A percentile compares a stretch with the other conserved stretches of the same genome.
These are phyloP conservation scores for Bocquillonia castaneifolia DNA, from an alignment of 441 rosid genomes.

Conservation along the genomic window DNA sequence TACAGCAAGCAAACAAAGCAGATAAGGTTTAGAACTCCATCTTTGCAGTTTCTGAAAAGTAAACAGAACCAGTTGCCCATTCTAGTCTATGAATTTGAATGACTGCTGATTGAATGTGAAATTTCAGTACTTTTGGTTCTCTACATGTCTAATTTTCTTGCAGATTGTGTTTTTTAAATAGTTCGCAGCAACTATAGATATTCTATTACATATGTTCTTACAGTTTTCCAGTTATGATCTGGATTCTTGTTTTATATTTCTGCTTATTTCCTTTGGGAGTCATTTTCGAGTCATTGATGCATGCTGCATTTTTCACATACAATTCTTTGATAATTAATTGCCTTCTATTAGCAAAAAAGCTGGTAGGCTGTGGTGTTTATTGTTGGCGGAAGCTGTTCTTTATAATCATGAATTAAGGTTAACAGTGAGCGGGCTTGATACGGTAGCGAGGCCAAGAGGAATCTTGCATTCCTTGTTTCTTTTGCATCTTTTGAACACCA, in stretches of 20 bases:
- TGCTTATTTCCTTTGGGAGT: no score
- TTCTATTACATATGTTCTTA: slow-evolving; percentile 17
- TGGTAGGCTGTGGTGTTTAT: no score
- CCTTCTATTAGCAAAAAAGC: no score
- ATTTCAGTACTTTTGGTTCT: slow-evolving; percentile 20
- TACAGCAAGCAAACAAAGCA: slow-evolving; percentile 26
- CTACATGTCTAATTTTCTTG: slow-evolving; percentile 29
- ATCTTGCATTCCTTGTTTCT: no score
- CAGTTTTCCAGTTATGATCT: slow-evolving; percentile 19
- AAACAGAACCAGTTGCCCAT: slow-evolving; percentile 31
- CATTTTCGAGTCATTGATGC: no score
- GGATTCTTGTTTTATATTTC: neutral
- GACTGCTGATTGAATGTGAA: slow-evolving; percentile 30
- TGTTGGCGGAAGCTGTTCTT: no score
- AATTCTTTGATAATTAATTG: no score
- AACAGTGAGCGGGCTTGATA: no score
- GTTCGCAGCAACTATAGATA: slow-evolving; percentile 29
- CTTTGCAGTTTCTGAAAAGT: slow-evolving; percentile 34
- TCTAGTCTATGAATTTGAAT: slow-evolving; percentile 32
- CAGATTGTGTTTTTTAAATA: slow-evolving; percentile 27
- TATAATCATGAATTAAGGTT: no score
- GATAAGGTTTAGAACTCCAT: slow-evolving; percentile 30
- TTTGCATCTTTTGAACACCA: no score
- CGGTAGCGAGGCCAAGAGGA: no score
- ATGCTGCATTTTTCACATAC: no score